These are phyloP conservation scores for Austroboletus eburneus DNA, from an alignment of 768 basidiomycete species.

Conservation along the genomic window DNA sequence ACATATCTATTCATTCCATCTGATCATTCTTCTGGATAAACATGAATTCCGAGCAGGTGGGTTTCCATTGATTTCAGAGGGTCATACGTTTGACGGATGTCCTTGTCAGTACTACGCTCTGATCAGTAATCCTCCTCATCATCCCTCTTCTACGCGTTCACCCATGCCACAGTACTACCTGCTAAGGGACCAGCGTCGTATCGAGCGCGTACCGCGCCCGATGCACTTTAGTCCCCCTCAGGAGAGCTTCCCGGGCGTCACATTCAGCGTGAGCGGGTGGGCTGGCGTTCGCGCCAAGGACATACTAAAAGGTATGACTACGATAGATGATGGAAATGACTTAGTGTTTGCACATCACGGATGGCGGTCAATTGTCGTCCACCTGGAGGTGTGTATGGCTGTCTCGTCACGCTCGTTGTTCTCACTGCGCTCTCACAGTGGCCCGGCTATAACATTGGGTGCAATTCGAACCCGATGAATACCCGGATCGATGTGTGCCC, in stretches of 20 bases:
- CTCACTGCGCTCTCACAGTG: slow-evolving; percentile 12
- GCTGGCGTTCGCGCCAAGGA: slow-evolving; percentile 20
- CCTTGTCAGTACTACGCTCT: slow-evolving; percentile 12
- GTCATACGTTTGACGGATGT: neutral
- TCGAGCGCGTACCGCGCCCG: slow-evolving; percentile 20
- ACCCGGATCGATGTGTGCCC: slow-evolving; percentile 11
- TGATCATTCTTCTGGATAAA: neutral
- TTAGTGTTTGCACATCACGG: slow-evolving; percentile 11
- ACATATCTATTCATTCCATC: neutral
- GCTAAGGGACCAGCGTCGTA: slow-evolving; percentile 14
- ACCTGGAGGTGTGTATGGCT: slow-evolving; percentile 16
- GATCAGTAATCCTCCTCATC: slow-evolving; percentile 13
- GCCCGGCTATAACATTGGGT: slow-evolving; percentile 17
- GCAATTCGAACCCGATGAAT: slow-evolving; percentile 4
- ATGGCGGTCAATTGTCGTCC: slow-evolving; percentile 19
- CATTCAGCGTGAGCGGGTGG: slow-evolving; percentile 16
- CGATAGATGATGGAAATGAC: slow-evolving; percentile 19
- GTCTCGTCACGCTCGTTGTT: neutral
- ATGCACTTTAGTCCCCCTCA: slow-evolving; percentile 6
- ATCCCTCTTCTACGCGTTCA: slow-evolving; percentile 11
- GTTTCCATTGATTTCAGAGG: neutral
- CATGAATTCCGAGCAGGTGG: slow-evolving; percentile 6
- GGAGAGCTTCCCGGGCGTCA: slow-evolving; percentile 15
- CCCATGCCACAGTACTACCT: slow-evolving; percentile 17
- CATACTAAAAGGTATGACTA: slow-evolving; percentile 3